phyloP scores from a whole-genome alignment of 306 rosid species.

The Quercus bicolor region DNA sequence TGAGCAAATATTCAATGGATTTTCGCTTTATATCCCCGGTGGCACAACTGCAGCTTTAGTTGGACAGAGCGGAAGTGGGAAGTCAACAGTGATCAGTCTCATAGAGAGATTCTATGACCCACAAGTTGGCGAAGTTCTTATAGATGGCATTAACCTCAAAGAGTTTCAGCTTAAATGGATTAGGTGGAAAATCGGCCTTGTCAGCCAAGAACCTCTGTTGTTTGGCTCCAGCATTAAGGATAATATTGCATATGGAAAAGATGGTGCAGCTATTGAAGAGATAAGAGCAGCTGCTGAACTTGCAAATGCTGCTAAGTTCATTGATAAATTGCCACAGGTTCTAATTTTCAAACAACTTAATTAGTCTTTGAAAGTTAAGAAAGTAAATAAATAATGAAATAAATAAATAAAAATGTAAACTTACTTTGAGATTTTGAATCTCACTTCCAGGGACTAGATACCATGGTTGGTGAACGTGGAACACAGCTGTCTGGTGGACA shows the following conservation, averaged over 20 bases:
- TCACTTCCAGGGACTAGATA: constrained; percentile 66
- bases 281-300: constrained; percentile 68
- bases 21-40: constrained; percentile 57
- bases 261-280: constrained; percentile 72
- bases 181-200: constrained; percentile 88
- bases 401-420: background rate
- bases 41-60: constrained; percentile 81
- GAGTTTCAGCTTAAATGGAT: constrained; percentile 86
- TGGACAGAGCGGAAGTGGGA: constrained; percentile 96
- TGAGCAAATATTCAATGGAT: constrained; percentile 67
- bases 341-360: too few relatives aligned
- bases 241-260: constrained; percentile 86
- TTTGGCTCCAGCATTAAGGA: constrained; percentile 82
- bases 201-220: constrained; percentile 88
- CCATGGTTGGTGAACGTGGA: constrained; percentile 91
- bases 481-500: constrained; percentile 94
- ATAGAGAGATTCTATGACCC: constrained; percentile 92
- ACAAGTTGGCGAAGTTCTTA: constrained; percentile 63
- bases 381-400: too few relatives aligned
- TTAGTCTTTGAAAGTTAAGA: too few relatives aligned
- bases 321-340: constrained; percentile 86
- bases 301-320: constrained; percentile 85
- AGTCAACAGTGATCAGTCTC: constrained; percentile 79
- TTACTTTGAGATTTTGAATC: background rate
- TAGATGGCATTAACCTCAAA: constrained; percentile 72